Conservation (phyloP, 2,329 filamentous ascomycete genomes). For the Aspergillus spinulosporus region DNA sequence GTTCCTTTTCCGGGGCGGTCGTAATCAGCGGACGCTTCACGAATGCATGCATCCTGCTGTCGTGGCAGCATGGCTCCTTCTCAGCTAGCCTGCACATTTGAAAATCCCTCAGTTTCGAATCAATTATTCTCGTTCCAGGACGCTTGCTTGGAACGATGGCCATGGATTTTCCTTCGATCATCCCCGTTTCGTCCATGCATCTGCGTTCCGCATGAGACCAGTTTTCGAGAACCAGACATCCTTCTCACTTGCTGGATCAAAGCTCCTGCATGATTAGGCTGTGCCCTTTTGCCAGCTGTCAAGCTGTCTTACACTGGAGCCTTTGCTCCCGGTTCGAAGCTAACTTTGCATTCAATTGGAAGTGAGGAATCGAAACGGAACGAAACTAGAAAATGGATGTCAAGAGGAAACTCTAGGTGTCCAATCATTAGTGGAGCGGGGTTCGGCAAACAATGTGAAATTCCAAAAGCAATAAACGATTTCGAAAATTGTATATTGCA, state of each 20-base stretch:
- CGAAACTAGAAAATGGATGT: constrained; percentile 15
- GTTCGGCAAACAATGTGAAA: background rate
- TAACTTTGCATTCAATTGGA: constrained; percentile 27
- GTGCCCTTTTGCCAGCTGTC: constrained; percentile 39
- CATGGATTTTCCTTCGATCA: constrained; percentile 29
- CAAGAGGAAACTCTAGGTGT: constrained; percentile 16
- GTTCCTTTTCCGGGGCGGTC: constrained; percentile 32
- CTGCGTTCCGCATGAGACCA: constrained; percentile 32
- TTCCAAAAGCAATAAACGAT: constrained; percentile 13
- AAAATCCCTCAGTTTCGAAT: constrained; percentile 33
- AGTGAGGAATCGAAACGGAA: constrained; percentile 14
- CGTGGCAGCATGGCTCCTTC: constrained; percentile 38
- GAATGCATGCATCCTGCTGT: constrained; percentile 41
- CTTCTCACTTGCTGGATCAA: constrained; percentile 31
- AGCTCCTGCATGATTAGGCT: constrained; percentile 35
- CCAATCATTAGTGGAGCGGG: constrained; percentile 9
- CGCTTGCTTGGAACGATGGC: constrained; percentile 32
- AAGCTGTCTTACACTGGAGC: constrained; percentile 33
- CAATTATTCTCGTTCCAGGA: constrained; percentile 24
- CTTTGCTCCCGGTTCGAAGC: constrained; percentile 22
- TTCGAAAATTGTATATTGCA: constrained; percentile 8
- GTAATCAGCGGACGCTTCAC: constrained; percentile 38
- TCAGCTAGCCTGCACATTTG: constrained; percentile 30
- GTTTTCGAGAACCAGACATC: constrained; percentile 23
- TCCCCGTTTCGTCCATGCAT: constrained; percentile 33